Evolutionary conservation across 2,329 filamentous ascomycete genomes (phyloP).

Genomic region (Ilyonectria sp.): DNA sequence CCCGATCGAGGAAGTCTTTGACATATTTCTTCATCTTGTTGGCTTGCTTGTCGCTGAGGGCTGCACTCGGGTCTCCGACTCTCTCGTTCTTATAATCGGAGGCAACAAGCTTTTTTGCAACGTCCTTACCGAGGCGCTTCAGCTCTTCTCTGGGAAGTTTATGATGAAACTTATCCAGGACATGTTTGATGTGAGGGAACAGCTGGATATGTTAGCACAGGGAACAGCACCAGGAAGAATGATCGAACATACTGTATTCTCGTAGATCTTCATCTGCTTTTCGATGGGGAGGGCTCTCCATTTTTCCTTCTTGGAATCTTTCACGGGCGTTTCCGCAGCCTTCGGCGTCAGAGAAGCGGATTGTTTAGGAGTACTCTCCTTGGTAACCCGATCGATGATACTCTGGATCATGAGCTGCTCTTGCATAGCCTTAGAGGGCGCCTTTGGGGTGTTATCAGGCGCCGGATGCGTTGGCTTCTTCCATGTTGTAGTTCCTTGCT

Average conservation of each 20-base stretch:
- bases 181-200: slow-evolving; percentile 86
- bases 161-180: slow-evolving; percentile 88
- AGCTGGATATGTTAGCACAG: slow-evolving; percentile 68
- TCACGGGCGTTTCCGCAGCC: slow-evolving; percentile 67
- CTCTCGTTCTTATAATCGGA: slow-evolving; percentile 93
- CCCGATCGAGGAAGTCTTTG: slow-evolving; percentile 89
- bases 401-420: slow-evolving; percentile 84
- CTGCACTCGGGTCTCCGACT: slow-evolving; percentile 83
- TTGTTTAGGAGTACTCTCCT: slow-evolving; percentile 69
- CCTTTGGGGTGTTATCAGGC: slow-evolving; percentile 73
- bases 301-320: slow-evolving; percentile 76
- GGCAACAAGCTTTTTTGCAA: slow-evolving; percentile 90
- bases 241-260: slow-evolving; percentile 81
- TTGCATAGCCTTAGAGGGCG: slow-evolving; percentile 73
- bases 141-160: slow-evolving; percentile 87
- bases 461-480: slow-evolving; percentile 80
- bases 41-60: slow-evolving; percentile 81
- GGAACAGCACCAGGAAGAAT: too few species aligned
- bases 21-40: slow-evolving; percentile 88
- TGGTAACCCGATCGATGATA: slow-evolving; percentile 88
- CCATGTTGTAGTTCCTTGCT: slow-evolving; percentile 86
- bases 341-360: slow-evolving; percentile 76
- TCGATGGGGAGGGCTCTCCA: slow-evolving; percentile 81
- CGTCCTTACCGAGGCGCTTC: slow-evolving; percentile 75
- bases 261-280: slow-evolving; percentile 95